These are phyloP conservation scores for Pharnaceum exiguum DNA, from an alignment of 148 eudicot genomes.

Conservation along the genomic window DNA sequence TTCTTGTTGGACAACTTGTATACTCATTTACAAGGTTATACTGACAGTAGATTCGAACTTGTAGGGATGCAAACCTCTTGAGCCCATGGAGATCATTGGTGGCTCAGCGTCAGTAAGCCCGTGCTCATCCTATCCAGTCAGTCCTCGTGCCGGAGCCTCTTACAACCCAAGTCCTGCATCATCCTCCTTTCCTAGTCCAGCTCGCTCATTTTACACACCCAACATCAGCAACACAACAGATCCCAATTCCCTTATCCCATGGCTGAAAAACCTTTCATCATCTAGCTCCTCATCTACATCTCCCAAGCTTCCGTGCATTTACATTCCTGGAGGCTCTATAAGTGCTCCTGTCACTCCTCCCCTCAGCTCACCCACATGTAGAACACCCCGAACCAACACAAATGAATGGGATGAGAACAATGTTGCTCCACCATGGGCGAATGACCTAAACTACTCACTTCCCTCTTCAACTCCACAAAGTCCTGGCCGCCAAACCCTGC, in stretches of 20 bases:
- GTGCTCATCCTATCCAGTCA: slow-evolving; percentile 81
- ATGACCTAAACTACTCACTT: slow-evolving; percentile 44
- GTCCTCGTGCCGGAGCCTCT: slow-evolving; percentile 78
- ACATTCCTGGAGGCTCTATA: slow-evolving; percentile 70
- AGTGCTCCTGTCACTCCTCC: slow-evolving; percentile 99
- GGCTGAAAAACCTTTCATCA: slow-evolving; percentile 92
- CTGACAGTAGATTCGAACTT: neutral
- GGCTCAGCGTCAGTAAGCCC: slow-evolving; percentile 77
- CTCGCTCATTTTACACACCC: slow-evolving; percentile 43
- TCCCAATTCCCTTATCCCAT: slow-evolving; percentile 87
- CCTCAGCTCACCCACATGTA: slow-evolving; percentile 77
- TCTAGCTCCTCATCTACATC: slow-evolving; percentile 59
- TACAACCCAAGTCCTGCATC: slow-evolving; percentile 86
- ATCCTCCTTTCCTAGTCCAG: slow-evolving; percentile 80
- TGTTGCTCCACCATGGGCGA: slow-evolving; percentile 55
- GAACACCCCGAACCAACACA: slow-evolving; percentile 58
- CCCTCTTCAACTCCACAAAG: slow-evolving; percentile 79
- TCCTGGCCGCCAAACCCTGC: slow-evolving; percentile 62
- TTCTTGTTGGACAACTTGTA: neutral
- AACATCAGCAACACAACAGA: slow-evolving; percentile 39
- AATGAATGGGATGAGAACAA: slow-evolving; percentile 57
- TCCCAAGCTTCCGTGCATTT: slow-evolving; percentile 63
- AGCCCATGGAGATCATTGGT: slow-evolving; percentile 56
- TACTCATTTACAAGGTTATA: neutral
- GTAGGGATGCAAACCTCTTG: slow-evolving; percentile 85